Percentiles rank a stretch among this genome's conserved stretches.
Evolutionary conservation across 306 rosid genomes (phyloP).

Genomic region (Acacia acuminata): DNA sequence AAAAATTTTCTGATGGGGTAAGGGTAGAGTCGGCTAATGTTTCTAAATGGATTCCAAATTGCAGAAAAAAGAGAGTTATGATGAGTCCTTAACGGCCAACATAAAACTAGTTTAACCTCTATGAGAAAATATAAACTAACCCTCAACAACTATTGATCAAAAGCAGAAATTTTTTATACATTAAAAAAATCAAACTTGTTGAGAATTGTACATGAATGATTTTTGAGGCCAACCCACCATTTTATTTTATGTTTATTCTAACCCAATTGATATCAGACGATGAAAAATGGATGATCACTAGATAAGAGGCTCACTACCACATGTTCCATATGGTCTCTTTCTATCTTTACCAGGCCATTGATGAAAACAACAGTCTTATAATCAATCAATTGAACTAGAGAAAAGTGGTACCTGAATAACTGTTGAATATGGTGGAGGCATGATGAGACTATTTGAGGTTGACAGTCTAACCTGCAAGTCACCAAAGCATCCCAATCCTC

Average conservation of each 20-base stretch:
- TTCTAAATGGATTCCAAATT: neutral
- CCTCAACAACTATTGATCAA: neutral
- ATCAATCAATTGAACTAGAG: slow-evolving; percentile 19
- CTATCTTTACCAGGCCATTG: neutral
- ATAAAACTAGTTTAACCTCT: too few species aligned
- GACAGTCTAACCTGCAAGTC: slow-evolving; percentile 70
- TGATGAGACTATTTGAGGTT: slow-evolving; percentile 42
- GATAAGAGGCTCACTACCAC: neutral
- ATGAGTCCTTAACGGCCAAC: too few species aligned
- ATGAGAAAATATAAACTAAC: neutral
- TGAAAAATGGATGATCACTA: neutral
- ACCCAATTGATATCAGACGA: neutral
- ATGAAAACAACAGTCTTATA: slow-evolving; percentile 5
- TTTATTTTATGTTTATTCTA: neutral
- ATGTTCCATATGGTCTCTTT: neutral
- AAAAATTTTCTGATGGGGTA: too few species aligned
- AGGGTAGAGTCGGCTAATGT: too few species aligned
- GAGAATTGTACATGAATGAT: slow-evolving; percentile 3
- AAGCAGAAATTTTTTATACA: too few species aligned
- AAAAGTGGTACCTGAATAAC: slow-evolving; percentile 70
- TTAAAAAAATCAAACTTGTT: neutral
- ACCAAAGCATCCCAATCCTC: slow-evolving; percentile 15
- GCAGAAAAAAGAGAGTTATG: neutral
- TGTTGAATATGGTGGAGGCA: slow-evolving; percentile 84
- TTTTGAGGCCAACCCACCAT: slow-evolving; percentile 9